Conservation (phyloP, 768 basidiomycete species). For the Cystobasidiopsis lactophilus region DNA sequence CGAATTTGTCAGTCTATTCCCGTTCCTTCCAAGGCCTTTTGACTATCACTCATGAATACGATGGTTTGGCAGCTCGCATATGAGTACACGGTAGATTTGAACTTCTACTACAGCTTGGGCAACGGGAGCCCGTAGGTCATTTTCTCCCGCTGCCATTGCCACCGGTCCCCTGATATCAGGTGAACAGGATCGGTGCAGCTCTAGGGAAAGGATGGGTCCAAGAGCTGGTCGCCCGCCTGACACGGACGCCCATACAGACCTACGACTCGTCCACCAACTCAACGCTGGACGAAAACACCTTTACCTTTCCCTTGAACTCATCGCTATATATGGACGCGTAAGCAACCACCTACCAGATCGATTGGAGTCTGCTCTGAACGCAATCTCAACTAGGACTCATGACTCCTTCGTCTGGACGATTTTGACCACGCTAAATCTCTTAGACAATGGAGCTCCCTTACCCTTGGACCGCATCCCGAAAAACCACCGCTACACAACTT, state of each 20-base stretch:
- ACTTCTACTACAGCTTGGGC: slow-evolving; percentile 30
- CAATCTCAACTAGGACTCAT: no score
- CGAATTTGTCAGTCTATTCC: no score
- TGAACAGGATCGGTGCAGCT: slow-evolving; percentile 28
- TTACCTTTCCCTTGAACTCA: slow-evolving; percentile 26
- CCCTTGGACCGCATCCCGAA: slow-evolving; percentile 48
- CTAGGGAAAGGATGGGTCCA: slow-evolving; percentile 26
- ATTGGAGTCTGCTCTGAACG: no score
- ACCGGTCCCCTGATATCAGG: no score
- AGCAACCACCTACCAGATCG: no score
- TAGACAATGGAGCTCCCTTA: slow-evolving; percentile 61
- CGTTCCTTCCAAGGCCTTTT: no score
- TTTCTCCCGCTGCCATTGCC: no score
- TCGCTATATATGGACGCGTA: slow-evolving; percentile 65
- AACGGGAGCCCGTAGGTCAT: slow-evolving; percentile 21
- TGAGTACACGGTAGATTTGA: no score
- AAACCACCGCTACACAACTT: slow-evolving; percentile 21
- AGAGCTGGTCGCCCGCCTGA: slow-evolving; percentile 21
- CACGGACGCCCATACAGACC: slow-evolving; percentile 13
- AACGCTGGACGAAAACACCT: slow-evolving; percentile 20
- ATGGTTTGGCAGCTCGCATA: no score
- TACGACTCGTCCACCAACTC: slow-evolving; percentile 21
- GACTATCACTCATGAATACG: slow-evolving; percentile 21
- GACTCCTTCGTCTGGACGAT: slow-evolving; percentile 78
- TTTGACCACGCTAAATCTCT: slow-evolving; percentile 63